These are phyloP conservation scores for Orbilia ellipsospora DNA, from an alignment of 2,329 filamentous ascomycete genomes.

Conservation along the genomic window DNA sequence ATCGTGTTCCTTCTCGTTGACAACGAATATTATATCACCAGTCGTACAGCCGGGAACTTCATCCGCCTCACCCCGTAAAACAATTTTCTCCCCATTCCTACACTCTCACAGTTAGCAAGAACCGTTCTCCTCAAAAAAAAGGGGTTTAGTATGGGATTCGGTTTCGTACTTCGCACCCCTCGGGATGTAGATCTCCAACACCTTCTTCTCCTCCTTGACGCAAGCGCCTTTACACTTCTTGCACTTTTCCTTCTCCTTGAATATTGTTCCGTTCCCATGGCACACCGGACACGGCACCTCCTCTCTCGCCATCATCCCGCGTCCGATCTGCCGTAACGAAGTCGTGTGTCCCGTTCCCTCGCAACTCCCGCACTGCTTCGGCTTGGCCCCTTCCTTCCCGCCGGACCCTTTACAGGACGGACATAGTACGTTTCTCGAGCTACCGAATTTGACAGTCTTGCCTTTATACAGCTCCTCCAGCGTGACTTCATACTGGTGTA, in stretches of 20 bases:
- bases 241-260: constrained; percentile 96
- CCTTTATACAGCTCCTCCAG: constrained; percentile 98
- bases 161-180: constrained; percentile 74
- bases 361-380: constrained; percentile 84
- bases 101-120: constrained; percentile 42
- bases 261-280: constrained; percentile 83
- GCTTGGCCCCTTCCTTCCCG: constrained; percentile 90
- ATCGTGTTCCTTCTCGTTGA: constrained; percentile 83
- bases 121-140: not conserved
- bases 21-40: constrained; percentile 90
- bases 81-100: constrained; percentile 84
- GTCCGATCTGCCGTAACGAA: constrained; percentile 83
- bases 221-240: constrained; percentile 98
- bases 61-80: constrained; percentile 92
- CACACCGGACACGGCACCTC: constrained; percentile 84
- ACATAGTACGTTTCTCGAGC: constrained; percentile 93
- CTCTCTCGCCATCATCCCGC: constrained; percentile 84
- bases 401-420: constrained; percentile 85
- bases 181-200: constrained; percentile 95
- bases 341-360: constrained; percentile 81
- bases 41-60: constrained; percentile 70
- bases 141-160: not conserved
- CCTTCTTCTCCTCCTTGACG: constrained; percentile 88
- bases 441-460: constrained; percentile 96
- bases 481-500: constrained; percentile 89